These are phyloP conservation scores for Euphorbia neoarborescens DNA, from an alignment of 441 rosid species.

Conservation along the genomic window DNA sequence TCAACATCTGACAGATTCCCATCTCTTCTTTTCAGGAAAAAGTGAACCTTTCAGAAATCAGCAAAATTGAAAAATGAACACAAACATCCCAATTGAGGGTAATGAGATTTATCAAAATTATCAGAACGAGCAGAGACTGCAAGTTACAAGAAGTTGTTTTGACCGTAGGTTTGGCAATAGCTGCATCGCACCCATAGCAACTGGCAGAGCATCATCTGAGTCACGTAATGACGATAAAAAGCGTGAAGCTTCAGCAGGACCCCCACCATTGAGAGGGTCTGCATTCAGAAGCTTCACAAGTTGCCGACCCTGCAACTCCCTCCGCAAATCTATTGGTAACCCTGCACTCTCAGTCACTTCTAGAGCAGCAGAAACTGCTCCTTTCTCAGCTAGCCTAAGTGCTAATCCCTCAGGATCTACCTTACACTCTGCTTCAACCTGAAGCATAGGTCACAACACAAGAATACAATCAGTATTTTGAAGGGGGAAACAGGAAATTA, in stretches of 20 bases:
- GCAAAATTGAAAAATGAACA: constrained; percentile 15
- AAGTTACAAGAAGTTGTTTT: constrained; percentile 85
- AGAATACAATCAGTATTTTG: background rate
- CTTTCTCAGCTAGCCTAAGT: constrained; percentile 91
- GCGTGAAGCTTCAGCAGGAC: constrained; percentile 99
- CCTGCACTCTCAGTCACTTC: constrained; percentile 98
- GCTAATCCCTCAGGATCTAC: constrained; percentile 98
- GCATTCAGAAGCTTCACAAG: constrained; percentile 97
- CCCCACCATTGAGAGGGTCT: constrained; percentile 97
- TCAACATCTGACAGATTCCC: constrained; percentile 78
- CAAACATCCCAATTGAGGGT: constrained; percentile 7
- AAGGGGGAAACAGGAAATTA: background rate
- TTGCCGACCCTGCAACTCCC: constrained; percentile 94
- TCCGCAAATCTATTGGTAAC: constrained; percentile 74
- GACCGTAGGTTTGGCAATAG: constrained; percentile 89
- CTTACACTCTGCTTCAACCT: constrained; percentile 91
- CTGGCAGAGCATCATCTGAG: constrained; percentile 91
- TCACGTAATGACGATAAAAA: constrained; percentile 91
- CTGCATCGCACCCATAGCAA: constrained; percentile 99
- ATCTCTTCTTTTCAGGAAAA: constrained; percentile 83
- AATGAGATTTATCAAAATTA: constrained; percentile 7
- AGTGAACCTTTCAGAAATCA: constrained; percentile 67
- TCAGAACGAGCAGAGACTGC: constrained; percentile 21
- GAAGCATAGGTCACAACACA: constrained; percentile 12
- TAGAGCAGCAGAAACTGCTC: constrained; percentile 96